Conservation (phyloP, 352 stramenopile species). For the Pythium apleroticum region DNA sequence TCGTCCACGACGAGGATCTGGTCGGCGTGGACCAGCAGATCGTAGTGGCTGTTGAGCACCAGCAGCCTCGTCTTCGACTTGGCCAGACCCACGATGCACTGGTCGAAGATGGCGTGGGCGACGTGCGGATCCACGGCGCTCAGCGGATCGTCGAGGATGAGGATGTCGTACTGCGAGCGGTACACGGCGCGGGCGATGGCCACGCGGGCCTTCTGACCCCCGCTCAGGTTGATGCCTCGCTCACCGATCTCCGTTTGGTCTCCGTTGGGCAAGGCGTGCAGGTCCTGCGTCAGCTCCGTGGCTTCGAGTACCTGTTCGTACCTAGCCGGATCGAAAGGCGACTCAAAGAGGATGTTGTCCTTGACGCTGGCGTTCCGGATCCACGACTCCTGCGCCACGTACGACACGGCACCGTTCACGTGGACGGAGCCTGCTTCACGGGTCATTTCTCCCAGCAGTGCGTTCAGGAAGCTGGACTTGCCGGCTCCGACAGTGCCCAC, state of each 20-base stretch:
- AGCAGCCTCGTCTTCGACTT: slow-evolving; percentile 69
- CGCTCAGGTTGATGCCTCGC: slow-evolving; percentile 43
- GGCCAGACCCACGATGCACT: slow-evolving; percentile 33
- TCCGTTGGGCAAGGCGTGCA: slow-evolving; percentile 63
- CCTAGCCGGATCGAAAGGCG: slow-evolving; percentile 23
- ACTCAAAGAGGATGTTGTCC: slow-evolving; percentile 43
- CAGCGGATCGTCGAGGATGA: slow-evolving; percentile 46
- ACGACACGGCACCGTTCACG: slow-evolving; percentile 31
- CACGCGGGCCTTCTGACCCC: slow-evolving; percentile 41
- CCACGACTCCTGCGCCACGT: slow-evolving; percentile 41
- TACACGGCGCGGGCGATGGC: slow-evolving; percentile 37
- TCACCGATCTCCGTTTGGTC: slow-evolving; percentile 74
- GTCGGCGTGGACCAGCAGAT: slow-evolving; percentile 30
- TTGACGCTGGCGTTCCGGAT: slow-evolving; percentile 40
- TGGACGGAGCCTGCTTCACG: slow-evolving; percentile 26
- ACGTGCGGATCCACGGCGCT: slow-evolving; percentile 48
- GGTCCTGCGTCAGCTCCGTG: slow-evolving; percentile 63
- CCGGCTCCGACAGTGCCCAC: slow-evolving; percentile 44
- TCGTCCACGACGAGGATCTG: slow-evolving; percentile 34
- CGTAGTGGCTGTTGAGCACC: slow-evolving; percentile 62
- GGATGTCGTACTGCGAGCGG: slow-evolving; percentile 34
- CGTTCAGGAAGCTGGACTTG: slow-evolving; percentile 46
- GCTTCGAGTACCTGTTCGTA: slow-evolving; percentile 49
- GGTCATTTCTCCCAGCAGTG: slow-evolving; percentile 43
- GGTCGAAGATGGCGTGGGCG: slow-evolving; percentile 38